These are phyloP conservation scores for Podila epicladia DNA, from an alignment of 192 early-diverging fungal species.

Conservation along the genomic window DNA sequence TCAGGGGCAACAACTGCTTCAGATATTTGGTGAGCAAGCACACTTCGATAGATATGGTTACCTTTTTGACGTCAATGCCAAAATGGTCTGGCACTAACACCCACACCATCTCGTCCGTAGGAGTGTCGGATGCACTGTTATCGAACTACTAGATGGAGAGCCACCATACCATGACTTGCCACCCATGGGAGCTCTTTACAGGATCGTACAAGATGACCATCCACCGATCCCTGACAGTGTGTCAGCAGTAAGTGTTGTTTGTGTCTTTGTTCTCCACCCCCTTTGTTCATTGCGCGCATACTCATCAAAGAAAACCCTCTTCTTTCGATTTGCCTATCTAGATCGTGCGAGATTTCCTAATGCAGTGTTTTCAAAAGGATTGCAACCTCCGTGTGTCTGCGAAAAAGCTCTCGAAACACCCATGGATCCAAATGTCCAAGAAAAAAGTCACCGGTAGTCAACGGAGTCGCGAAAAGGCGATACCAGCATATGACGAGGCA, in stretches of 20 bases:
- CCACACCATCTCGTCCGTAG: background rate
- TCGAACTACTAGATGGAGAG: constrained; percentile 75
- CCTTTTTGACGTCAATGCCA: background rate
- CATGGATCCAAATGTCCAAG: constrained; percentile 63
- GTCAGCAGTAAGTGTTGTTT: constrained; percentile 53
- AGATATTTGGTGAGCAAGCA: constrained; percentile 63
- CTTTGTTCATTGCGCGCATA: background rate
- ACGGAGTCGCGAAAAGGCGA: constrained; percentile 28
- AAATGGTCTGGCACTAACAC: no score
- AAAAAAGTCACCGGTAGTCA: constrained; percentile 44
- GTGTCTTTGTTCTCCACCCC: background rate
- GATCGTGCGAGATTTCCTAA: constrained; percentile 77
- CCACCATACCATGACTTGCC: constrained; percentile 77
- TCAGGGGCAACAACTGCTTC: constrained; percentile 75
- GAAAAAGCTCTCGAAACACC: constrained; percentile 72
- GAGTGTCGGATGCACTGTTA: constrained; percentile 77
- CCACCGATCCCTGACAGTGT: constrained; percentile 76
- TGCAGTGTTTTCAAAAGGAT: constrained; percentile 82
- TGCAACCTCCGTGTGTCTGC: constrained; percentile 73
- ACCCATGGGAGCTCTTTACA: constrained; percentile 75
- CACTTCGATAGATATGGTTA: background rate
- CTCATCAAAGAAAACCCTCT: background rate
- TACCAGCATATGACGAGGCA: constrained; percentile 49
- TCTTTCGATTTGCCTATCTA: constrained; percentile 17
- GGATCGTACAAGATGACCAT: constrained; percentile 78